Percentiles rank a stretch among this genome's conserved stretches.
phyloP scores from a whole-genome alignment of 2,329 filamentous ascomycete species.

The Fusarium sublunatum region DNA sequence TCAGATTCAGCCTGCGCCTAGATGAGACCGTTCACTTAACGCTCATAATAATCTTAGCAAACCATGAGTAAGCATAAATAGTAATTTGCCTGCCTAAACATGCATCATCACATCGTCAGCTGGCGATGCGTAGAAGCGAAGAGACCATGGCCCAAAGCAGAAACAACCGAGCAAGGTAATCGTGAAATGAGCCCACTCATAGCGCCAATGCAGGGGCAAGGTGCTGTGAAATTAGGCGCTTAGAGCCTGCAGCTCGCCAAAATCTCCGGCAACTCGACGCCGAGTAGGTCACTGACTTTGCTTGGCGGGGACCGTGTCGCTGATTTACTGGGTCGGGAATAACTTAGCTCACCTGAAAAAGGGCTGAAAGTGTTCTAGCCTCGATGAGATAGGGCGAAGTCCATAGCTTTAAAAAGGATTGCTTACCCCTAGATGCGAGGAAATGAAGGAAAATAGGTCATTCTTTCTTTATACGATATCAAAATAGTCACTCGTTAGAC shows the following conservation, averaged over 20 bases:
- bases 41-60: too few species aligned
- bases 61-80: background rate
- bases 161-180: conserved; percentile 22
- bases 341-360: conserved; percentile 6
- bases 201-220: conserved; percentile 6
- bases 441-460: conserved; percentile 2
- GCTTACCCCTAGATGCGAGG: conserved; percentile 1
- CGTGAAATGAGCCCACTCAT: conserved; percentile 20
- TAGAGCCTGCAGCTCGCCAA: conserved; percentile 1
- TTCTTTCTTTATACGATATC: conserved; percentile 12
- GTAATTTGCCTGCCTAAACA: background rate
- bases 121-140: background rate
- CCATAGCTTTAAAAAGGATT: conserved; percentile 24
- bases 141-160: conserved; percentile 11
- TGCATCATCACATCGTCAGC: background rate
- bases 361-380: conserved; percentile 2
- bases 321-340: conserved; percentile 24
- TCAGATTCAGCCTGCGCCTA: background rate
- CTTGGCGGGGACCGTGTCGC: conserved; percentile 14
- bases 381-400: background rate
- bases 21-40: background rate
- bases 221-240: background rate
- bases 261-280: conserved; percentile 12
- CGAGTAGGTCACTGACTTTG: conserved; percentile 11
- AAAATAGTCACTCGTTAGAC: conserved; percentile 4